Evolutionary conservation across 2,329 filamentous ascomycete species (phyloP).

Genomic region (Microcera coccophila): DNA sequence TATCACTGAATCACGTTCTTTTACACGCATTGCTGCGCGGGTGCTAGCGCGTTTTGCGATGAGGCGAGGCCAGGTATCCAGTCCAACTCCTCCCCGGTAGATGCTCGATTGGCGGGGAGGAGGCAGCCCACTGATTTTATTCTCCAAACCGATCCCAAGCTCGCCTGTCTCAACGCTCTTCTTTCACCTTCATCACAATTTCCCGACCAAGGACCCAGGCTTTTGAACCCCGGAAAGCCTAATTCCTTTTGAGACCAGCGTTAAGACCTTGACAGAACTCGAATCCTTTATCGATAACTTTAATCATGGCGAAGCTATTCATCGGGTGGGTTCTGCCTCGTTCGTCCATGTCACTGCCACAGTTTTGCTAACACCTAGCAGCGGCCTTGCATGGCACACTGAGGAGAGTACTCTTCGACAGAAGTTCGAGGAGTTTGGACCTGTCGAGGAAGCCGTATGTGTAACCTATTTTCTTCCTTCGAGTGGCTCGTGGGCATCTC

Average conservation of each 20-base stretch:
- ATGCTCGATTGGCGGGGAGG: not conserved
- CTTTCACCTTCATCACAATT: constrained; percentile 1
- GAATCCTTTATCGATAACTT: constrained; percentile 9
- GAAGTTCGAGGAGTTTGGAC: constrained; percentile 90
- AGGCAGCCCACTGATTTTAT: constrained; percentile 5
- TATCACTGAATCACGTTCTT: constrained; percentile 3
- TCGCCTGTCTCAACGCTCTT: constrained; percentile 2
- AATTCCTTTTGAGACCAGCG: constrained; percentile 10
- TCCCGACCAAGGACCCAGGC: not conserved
- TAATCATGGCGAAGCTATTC: constrained; percentile 85
- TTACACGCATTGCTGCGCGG: constrained; percentile 7
- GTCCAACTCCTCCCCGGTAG: not conserved
- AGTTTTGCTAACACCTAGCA: constrained; percentile 36
- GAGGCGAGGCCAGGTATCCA: not conserved
- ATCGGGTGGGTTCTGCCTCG: constrained; percentile 65
- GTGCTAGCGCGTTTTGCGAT: constrained; percentile 4
- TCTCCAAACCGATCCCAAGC: constrained; percentile 1
- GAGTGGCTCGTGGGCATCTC: constrained; percentile 8
- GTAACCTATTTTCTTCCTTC: constrained; percentile 16
- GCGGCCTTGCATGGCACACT: constrained; percentile 98
- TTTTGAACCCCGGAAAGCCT: constrained; percentile 3
- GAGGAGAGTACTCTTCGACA: constrained; percentile 80
- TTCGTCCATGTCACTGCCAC: not conserved
- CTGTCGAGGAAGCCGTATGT: constrained; percentile 92
- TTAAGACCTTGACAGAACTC: not conserved